phyloP scores from a whole-genome alignment of 495 filamentous ascomycete genomes.

The Penicillium arizonense region DNA sequence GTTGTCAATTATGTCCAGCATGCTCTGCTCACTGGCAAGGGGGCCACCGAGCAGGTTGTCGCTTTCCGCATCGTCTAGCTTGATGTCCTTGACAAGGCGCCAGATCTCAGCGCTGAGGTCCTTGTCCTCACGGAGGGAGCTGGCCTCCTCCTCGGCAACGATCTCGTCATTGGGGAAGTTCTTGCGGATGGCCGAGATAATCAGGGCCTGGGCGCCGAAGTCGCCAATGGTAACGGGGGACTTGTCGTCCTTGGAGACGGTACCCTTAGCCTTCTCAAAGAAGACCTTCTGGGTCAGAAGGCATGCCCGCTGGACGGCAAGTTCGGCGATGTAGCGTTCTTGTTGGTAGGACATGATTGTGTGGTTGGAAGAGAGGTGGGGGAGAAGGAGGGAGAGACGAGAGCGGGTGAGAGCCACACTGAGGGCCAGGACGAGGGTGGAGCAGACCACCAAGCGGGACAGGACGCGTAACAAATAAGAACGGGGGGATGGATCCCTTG shows the following conservation, averaged over 20 bases:
- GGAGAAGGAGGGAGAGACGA: constrained; percentile 40
- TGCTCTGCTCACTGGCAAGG: constrained; percentile 64
- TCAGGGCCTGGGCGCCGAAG: constrained; percentile 95
- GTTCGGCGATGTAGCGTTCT: constrained; percentile 82
- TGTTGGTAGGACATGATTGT: constrained; percentile 62
- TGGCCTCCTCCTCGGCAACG: constrained; percentile 92
- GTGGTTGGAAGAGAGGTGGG: constrained; percentile 30
- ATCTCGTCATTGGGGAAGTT: constrained; percentile 91
- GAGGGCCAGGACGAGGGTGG: constrained; percentile 50
- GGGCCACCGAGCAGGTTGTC: constrained; percentile 69
- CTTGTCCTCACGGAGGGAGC: constrained; percentile 65
- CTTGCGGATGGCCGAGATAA: constrained; percentile 82
- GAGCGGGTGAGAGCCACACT: constrained; percentile 45
- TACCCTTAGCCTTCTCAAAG: constrained; percentile 87
- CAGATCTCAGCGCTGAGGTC: constrained; percentile 72
- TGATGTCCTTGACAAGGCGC: constrained; percentile 70
- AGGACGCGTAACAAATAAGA: constrained; percentile 30
- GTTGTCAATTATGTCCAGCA: constrained; percentile 83
- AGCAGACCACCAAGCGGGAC: constrained; percentile 39
- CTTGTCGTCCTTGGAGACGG: constrained; percentile 87
- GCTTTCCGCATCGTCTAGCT: constrained; percentile 66
- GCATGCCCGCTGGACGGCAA: constrained; percentile 87
- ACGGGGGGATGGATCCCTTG: not conserved
- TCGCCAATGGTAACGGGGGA: constrained; percentile 98
- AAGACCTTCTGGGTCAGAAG: constrained; percentile 92